These are phyloP conservation scores for Pseudocercospora cruenta DNA, from an alignment of 2,329 filamentous ascomycete species.

Conservation along the genomic window DNA sequence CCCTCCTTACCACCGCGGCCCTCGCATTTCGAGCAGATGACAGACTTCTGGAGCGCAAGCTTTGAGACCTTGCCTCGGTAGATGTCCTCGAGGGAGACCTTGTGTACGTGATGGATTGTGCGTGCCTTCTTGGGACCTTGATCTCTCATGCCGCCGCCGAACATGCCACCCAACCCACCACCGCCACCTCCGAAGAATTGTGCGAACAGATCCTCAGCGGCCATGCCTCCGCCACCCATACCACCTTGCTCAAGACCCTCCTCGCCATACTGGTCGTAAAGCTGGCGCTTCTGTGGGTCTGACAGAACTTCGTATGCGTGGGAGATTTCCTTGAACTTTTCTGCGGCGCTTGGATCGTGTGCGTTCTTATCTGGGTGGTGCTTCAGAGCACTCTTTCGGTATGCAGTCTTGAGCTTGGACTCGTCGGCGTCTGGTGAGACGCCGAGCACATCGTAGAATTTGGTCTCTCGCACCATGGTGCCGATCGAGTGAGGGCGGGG, in stretches of 20 bases:
- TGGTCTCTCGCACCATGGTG: slow-evolving; percentile 78
- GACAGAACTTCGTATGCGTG: slow-evolving; percentile 94
- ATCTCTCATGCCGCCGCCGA: slow-evolving; percentile 68
- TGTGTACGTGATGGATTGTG: slow-evolving; percentile 97
- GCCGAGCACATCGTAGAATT: slow-evolving; percentile 77
- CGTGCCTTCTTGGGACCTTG: slow-evolving; percentile 87
- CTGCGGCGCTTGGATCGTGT: slow-evolving; percentile 87
- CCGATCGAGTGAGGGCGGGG: slow-evolving; percentile 24
- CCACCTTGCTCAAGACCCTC: slow-evolving; percentile 88
- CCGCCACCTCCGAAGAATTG: slow-evolving; percentile 87
- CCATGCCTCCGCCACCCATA: slow-evolving; percentile 75
- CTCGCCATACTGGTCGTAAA: slow-evolving; percentile 98
- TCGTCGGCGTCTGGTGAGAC: slow-evolving; percentile 81
- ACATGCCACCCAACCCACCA: slow-evolving; percentile 73
- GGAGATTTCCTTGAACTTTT: slow-evolving; percentile 98
- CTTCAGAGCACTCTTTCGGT: slow-evolving; percentile 81
- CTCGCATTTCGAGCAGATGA: slow-evolving; percentile 94
- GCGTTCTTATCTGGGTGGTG: slow-evolving; percentile 95
- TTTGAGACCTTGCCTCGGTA: slow-evolving; percentile 98
- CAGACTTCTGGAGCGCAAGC: slow-evolving; percentile 92
- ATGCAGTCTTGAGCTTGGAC: slow-evolving; percentile 85
- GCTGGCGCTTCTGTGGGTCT: slow-evolving; percentile 83
- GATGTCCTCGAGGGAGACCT: slow-evolving; percentile 95
- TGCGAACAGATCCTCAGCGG: slow-evolving; percentile 91
- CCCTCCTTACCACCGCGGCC: slow-evolving; percentile 96